Percentiles rank a stretch among this genome's conserved stretches.
phyloP scores from a whole-genome alignment of 164 flowering plant genomes.

The Nelumbo lutea region DNA sequence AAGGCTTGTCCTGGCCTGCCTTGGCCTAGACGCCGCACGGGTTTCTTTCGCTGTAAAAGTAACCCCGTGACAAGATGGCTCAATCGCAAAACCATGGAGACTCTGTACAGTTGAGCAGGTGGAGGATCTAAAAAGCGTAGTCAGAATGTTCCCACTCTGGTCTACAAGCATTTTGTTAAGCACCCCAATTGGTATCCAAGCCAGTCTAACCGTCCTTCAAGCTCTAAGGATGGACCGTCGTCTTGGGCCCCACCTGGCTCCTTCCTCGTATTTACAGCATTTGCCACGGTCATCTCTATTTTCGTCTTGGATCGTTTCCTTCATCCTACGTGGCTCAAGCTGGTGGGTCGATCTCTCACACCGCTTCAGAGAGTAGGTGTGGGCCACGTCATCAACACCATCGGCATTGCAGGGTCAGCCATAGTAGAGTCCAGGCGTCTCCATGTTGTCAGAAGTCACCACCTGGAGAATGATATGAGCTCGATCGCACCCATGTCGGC shows the following conservation, averaged over 20 bases:
- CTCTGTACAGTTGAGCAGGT: constrained; percentile 58
- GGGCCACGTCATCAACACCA: constrained; percentile 15
- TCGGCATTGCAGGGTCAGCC: constrained; percentile 15
- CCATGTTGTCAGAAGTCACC: constrained; percentile 14
- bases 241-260: constrained; percentile 48
- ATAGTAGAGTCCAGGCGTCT: constrained; percentile 20
- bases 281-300: constrained; percentile 12
- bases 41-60: no score
- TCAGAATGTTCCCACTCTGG: constrained; percentile 59
- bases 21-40: no score
- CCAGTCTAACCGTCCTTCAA: constrained; percentile 48
- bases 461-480: constrained; percentile 5
- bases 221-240: constrained; percentile 66
- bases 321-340: constrained; percentile 5
- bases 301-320: constrained; percentile 7
- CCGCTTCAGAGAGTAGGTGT: constrained; percentile 19
- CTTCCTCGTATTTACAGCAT: constrained; percentile 29
- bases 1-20: no score
- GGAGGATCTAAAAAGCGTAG: constrained; percentile 57
- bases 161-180: constrained; percentile 38
- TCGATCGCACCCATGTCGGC: constrained; percentile 25
- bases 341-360: constrained; percentile 4
- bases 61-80: constrained; percentile 11
- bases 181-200: constrained; percentile 40
- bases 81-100: constrained; percentile 42